Base-by-base conservation (phyloP, 306 rosid species). In the Styphnolobium japonicum region DNA sequence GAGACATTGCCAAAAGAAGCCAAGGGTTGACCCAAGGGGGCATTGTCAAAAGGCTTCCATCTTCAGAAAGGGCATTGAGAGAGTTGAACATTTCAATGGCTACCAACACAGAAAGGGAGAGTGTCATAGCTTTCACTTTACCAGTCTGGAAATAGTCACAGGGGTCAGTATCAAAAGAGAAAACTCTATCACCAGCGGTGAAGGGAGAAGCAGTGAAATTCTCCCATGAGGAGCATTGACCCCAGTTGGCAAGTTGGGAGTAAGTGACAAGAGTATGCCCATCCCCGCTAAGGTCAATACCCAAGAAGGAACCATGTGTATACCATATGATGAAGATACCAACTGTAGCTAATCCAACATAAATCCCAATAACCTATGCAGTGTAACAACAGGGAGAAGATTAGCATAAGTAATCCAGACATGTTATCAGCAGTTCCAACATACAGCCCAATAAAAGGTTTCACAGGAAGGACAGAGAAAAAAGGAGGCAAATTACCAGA, bases 1-100 rank as follows among this genome's bases (percentile, higher is more conserved):
- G 73, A 3, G 97, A 91, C 97, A 94, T 94, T 60, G 98, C 97
- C 73, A 94, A 52, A 75, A 94, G 97, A 74, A 94, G 98, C 92
- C 92, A 94, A 2, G 98, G 97, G 81, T 94, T 94, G 43, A 92
- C 93, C 98, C 98, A 94, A 3, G 97, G 98, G 31, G 97, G 98
- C 98, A 94, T 94, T 15, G 92, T 76, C 80, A 94, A 42, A 61
- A 94, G 93, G 84, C 98, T 94, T 53, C 97, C 93, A 66, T 94
- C 89, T 77, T 88, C 98, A 0, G 98, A 94, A 12, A 94, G 86
- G 34, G 97, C 97, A 45, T 94, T 94, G 33, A 94, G 95, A 62
- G 98, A 92, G 80, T 92, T 94, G 87, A 94, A 94, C 97, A 94
- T 94, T 88, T 92, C 98, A 5, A 94, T 92, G 81, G 98, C 93